phyloP scores from a whole-genome alignment of 2,329 filamentous ascomycete genomes.

The Colletotrichum noveboracense region DNA sequence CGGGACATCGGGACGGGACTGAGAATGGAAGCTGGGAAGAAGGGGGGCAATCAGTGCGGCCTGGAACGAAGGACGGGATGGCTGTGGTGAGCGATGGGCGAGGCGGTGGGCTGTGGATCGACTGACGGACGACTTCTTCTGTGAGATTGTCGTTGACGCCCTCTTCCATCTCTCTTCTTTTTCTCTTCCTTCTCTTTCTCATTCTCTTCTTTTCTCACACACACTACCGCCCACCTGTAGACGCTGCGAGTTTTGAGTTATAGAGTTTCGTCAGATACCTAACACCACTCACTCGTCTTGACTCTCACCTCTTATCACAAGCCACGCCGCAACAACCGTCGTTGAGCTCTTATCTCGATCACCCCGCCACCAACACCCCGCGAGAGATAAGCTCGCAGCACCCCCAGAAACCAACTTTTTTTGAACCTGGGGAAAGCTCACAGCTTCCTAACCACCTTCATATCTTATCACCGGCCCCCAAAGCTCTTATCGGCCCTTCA shows the following conservation, averaged over 20 bases:
- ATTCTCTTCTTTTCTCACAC: background rate
- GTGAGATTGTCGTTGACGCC: background rate
- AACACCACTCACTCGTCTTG: background rate
- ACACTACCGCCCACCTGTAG: background rate
- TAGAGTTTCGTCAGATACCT: background rate
- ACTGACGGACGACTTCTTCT: background rate
- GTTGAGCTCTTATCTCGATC: background rate
- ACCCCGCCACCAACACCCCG: constrained; percentile 3
- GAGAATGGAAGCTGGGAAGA: background rate
- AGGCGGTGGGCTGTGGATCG: constrained; percentile 8
- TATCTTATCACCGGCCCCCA: background rate
- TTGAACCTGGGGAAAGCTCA: constrained; percentile 1
- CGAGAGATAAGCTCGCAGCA: constrained; percentile 5
- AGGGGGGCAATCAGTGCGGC: background rate
- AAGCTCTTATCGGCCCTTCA: constrained; percentile 7
- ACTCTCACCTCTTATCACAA: background rate
- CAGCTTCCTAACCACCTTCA: background rate
- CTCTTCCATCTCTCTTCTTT: background rate
- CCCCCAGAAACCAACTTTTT: background rate
- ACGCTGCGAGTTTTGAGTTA: background rate
- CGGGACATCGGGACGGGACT: background rate
- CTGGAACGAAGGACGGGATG: background rate
- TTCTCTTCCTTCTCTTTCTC: background rate
- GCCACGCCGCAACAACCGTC: background rate
- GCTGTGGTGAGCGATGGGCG: background rate